These are phyloP conservation scores for Alternaria triticina DNA, from an alignment of 2,329 filamentous ascomycete species.

Conservation along the genomic window DNA sequence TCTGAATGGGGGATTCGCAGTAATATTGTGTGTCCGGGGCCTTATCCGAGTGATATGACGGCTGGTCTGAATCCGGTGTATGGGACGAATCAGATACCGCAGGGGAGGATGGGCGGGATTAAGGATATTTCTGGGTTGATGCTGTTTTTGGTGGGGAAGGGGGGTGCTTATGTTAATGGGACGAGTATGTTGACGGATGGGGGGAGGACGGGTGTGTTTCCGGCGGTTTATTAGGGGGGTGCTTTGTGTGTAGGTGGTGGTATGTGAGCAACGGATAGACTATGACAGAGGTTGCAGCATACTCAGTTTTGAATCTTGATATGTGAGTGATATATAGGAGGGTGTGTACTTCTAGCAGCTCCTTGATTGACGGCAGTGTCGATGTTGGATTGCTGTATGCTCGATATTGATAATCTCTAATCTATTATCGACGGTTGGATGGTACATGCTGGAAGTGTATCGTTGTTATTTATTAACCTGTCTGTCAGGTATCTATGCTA, in stretches of 20 bases:
- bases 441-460: not conserved
- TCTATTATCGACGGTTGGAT: not conserved
- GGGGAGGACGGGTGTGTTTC: slow-evolving; percentile 47
- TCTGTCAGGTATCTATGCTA: not conserved
- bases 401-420: too few relatives aligned
- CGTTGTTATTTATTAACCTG: not conserved
- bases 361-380: too few relatives aligned
- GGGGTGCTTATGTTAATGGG: slow-evolving; percentile 62
- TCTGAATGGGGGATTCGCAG: slow-evolving; percentile 55
- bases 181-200: slow-evolving; percentile 57
- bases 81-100: slow-evolving; percentile 45
- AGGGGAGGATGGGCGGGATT: slow-evolving; percentile 48
- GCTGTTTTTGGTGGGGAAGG: slow-evolving; percentile 59
- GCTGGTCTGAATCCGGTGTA: slow-evolving; percentile 34
- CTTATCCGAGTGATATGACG: slow-evolving; percentile 55
- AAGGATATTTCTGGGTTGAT: slow-evolving; percentile 59
- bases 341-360: too few relatives aligned
- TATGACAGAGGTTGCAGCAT: too few relatives aligned
- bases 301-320: too few relatives aligned
- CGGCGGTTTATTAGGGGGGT: slow-evolving; percentile 38
- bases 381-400: too few relatives aligned
- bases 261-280: too few relatives aligned
- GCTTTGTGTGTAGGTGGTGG: not conserved
- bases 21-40: slow-evolving; percentile 56
- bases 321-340: too few relatives aligned